A percentile compares a stretch with the other conserved stretches of the same genome.
phyloP scores from a whole-genome alignment of 352 stramenopile species.

The Globisporangium parvum region DNA sequence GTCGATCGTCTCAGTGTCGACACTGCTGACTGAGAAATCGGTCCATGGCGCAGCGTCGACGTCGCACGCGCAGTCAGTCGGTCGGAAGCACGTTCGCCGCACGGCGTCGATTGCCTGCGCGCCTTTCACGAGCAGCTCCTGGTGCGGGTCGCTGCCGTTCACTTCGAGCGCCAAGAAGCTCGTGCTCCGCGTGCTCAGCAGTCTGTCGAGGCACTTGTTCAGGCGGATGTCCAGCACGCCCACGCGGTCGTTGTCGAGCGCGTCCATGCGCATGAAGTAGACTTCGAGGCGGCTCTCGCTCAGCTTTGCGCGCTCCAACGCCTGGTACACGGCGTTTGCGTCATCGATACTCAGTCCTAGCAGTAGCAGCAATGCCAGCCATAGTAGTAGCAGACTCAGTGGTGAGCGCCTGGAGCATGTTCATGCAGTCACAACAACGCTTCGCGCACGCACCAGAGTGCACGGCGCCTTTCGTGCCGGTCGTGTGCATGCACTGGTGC shows the following conservation, averaged over 20 bases:
- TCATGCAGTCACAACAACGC: not conserved
- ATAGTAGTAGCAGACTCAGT: not conserved
- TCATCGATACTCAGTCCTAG: conserved; percentile 72
- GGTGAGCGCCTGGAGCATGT: not conserved
- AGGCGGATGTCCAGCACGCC: conserved; percentile 49
- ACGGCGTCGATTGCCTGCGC: conserved; percentile 5
- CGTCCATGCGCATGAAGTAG: conserved; percentile 55
- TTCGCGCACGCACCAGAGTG: conserved; percentile 31
- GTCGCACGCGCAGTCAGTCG: conserved; percentile 34
- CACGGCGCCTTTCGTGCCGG: conserved; percentile 49
- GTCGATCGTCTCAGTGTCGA: conserved; percentile 5
- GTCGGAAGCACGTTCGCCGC: conserved; percentile 36
- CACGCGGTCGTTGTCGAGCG: conserved; percentile 50
- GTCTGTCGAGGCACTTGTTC: conserved; percentile 29
- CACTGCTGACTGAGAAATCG: conserved; percentile 29
- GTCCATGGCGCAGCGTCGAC: conserved; percentile 50
- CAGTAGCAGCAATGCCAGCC: no score
- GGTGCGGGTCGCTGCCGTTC: conserved; percentile 51
- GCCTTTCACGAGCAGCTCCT: conserved; percentile 28
- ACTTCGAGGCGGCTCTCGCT: conserved; percentile 33
- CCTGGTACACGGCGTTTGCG: conserved; percentile 48
- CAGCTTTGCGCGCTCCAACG: conserved; percentile 33
- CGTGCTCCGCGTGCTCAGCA: conserved; percentile 30
- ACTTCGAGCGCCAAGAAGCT: conserved; percentile 46
- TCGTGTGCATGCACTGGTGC: conserved; percentile 56